These are phyloP conservation scores for Cyclocybe aegerita DNA, from an alignment of 768 basidiomycete species.

Conservation along the genomic window DNA sequence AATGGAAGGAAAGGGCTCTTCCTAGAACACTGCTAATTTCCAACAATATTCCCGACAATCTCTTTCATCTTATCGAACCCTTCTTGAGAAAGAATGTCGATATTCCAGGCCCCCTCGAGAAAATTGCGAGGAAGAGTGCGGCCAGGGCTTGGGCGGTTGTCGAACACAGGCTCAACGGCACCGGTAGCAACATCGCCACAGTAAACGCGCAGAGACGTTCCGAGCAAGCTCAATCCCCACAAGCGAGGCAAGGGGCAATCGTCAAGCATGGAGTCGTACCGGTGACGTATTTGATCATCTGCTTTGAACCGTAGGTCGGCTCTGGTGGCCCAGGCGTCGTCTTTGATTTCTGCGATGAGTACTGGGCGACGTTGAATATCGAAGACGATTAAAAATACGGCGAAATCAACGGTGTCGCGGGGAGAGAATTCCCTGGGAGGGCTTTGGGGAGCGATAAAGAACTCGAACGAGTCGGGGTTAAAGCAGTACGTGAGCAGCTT, in stretches of 20 bases:
- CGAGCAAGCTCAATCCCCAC: slow-evolving; percentile 31
- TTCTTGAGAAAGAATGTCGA: slow-evolving; percentile 31
- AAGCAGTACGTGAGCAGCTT: too few species aligned
- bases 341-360: slow-evolving; percentile 30
- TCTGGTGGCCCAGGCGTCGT: slow-evolving; percentile 25
- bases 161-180: slow-evolving; percentile 21
- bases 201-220: slow-evolving; percentile 35
- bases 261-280: slow-evolving; percentile 26
- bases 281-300: slow-evolving; percentile 28
- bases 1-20: background rate
- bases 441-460: slow-evolving; percentile 29
- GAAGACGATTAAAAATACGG: slow-evolving; percentile 29
- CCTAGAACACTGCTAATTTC: background rate
- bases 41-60: slow-evolving; percentile 30
- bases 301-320: slow-evolving; percentile 26
- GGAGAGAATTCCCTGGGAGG: slow-evolving; percentile 18
- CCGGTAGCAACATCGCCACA: slow-evolving; percentile 25
- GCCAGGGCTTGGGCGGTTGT: slow-evolving; percentile 16
- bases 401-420: slow-evolving; percentile 24
- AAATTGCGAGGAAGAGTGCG: slow-evolving; percentile 19
- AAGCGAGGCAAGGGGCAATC: slow-evolving; percentile 27
- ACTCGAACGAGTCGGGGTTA: slow-evolving; percentile 6
- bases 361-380: slow-evolving; percentile 27
- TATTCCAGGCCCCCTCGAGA: slow-evolving; percentile 28
- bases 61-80: slow-evolving; percentile 32